phyloP scores from a whole-genome alignment of 495 filamentous ascomycete species.

The Tuber microsphaerosporum region DNA sequence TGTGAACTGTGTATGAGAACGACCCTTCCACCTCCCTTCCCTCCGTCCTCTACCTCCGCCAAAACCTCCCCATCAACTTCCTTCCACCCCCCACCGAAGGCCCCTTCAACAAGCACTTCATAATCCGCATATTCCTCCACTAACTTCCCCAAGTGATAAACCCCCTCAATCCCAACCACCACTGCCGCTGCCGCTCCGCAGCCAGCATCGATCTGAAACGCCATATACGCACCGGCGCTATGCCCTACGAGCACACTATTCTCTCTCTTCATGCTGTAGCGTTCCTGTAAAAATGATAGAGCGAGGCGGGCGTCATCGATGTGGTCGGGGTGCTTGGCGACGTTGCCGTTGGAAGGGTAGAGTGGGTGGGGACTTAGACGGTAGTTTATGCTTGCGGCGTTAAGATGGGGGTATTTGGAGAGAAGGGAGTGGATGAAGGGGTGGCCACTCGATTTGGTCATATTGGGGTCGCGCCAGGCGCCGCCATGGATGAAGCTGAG shows the following conservation, averaged over 20 bases:
- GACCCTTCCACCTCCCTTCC: slow-evolving; percentile 44
- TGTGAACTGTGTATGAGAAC: slow-evolving; percentile 55
- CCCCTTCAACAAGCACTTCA: slow-evolving; percentile 53
- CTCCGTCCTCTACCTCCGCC: slow-evolving; percentile 44
- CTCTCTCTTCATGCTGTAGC: slow-evolving; percentile 47
- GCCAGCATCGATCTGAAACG: slow-evolving; percentile 53
- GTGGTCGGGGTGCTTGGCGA: slow-evolving; percentile 61
- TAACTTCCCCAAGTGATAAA: slow-evolving; percentile 59
- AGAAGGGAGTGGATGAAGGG: slow-evolving; percentile 48
- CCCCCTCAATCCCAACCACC: slow-evolving; percentile 57
- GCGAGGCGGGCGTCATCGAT: slow-evolving; percentile 61
- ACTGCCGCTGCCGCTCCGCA: slow-evolving; percentile 26
- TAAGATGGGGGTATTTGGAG: slow-evolving; percentile 41
- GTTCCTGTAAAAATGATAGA: slow-evolving; percentile 54
- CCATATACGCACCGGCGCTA: slow-evolving; percentile 66
- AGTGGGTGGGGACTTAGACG: slow-evolving; percentile 66
- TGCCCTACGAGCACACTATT: slow-evolving; percentile 67
- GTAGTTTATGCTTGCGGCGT: slow-evolving; percentile 69
- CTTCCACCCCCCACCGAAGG: slow-evolving; percentile 55
- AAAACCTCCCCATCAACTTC: slow-evolving; percentile 52
- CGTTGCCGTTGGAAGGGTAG: slow-evolving; percentile 43
- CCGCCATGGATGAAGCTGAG: slow-evolving; percentile 76
- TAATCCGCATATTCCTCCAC: slow-evolving; percentile 53
- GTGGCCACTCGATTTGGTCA: slow-evolving; percentile 50
- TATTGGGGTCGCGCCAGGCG: slow-evolving; percentile 72